Evolutionary conservation across 768 basidiomycete species (phyloP), one percentile per base, ranked within the genome.

Genomic region (Kwoniella dejecticola): DNA sequence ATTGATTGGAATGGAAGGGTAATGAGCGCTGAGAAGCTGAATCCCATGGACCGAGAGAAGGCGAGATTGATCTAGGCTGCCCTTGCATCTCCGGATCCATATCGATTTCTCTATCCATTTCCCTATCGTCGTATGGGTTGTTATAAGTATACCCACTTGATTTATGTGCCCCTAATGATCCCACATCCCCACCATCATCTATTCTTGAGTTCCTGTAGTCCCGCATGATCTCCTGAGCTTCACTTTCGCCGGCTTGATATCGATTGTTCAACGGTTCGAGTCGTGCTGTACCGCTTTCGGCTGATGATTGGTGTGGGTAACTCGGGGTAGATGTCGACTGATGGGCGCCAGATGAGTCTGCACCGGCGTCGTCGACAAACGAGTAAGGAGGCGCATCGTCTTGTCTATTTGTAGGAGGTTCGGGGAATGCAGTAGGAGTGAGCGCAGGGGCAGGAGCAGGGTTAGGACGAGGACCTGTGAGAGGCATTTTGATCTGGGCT

Each of bases 41-140:
- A 57, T 75, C 74, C 74, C 74, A 75, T 15, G 74, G 74, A n/a
- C 74, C 74, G 24, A 75, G 40, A 0, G 74, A 65, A 31, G 60
- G 57, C 15, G 67, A 67, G 6, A 57, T n/a, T 10, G 65, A 30
- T 48, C 55, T 24, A 21, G 55, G 42, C 12, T 41, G 55, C 23
- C 47, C 24, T 48, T 48, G 46, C n/a, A n/a, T n/a, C 4, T 38
- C 36, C 17, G 8, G 36, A 38, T 38, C 17, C 8, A 38, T 38
- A 38, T 38, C 36, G 17, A 8, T 38, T 8, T 38, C 36, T 8
- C 13, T 1, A 30, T 48, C 44, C 44, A 17, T 45, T 45, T 45
- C 31, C 26, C 24, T 23, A 5, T 30, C 26, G 12, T 53, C 66
- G 49, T 64, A 68, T 6, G 69, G 67, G n/a, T 68, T 49, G 10